Conservation (phyloP, 2,329 filamentous ascomycete genomes). For the Fusarium sp. region DNA sequence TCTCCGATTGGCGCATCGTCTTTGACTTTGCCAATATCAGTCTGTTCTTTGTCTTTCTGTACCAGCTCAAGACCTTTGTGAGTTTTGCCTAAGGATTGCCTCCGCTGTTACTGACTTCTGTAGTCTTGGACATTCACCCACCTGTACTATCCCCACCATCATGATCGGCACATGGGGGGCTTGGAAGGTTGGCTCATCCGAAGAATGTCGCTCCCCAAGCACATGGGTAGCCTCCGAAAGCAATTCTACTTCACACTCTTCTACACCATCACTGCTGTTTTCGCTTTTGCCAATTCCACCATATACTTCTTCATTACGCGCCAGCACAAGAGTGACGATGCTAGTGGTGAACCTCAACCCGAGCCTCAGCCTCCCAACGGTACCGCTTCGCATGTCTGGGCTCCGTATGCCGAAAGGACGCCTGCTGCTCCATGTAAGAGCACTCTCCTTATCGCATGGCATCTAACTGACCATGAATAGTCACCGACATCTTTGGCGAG, state of each 20-base stretch:
- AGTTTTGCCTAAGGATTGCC: constrained; percentile 32
- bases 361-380: constrained; percentile 11
- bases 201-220: constrained; percentile 56
- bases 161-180: constrained; percentile 46
- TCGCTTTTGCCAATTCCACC: constrained; percentile 59
- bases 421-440: constrained; percentile 40
- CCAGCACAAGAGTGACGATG: constrained; percentile 39
- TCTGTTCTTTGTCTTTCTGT: constrained; percentile 54
- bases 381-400: constrained; percentile 9
- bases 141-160: constrained; percentile 56
- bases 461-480: constrained; percentile 44
- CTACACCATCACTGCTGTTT: constrained; percentile 57
- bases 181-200: constrained; percentile 51
- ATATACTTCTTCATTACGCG: constrained; percentile 59
- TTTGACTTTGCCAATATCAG: constrained; percentile 62
- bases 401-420: neutral
- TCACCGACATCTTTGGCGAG: constrained; percentile 58
- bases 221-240: constrained; percentile 52
- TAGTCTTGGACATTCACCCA: constrained; percentile 65
- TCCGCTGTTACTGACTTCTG: neutral
- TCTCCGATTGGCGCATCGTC: constrained; percentile 53
- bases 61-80: constrained; percentile 59
- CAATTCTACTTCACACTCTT: constrained; percentile 61
- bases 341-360: constrained; percentile 6
- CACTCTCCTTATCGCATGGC: constrained; percentile 17